phyloP scores from a whole-genome alignment of 2,329 filamentous ascomycete genomes.

The Emericellopsis cladophorae region DNA sequence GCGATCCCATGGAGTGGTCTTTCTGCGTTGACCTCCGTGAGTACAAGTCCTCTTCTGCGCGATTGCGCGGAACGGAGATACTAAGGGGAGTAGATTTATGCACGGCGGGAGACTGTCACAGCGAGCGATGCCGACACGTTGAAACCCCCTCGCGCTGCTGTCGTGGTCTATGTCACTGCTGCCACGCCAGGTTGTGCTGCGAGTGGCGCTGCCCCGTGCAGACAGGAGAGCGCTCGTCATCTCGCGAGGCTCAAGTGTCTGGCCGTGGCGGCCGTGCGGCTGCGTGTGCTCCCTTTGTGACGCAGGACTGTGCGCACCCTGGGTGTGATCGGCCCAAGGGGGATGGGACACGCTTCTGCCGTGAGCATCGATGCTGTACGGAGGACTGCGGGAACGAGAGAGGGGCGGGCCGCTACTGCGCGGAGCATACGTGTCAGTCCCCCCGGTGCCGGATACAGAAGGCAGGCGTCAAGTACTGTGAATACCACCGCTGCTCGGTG shows the following conservation, averaged over 20 bases:
- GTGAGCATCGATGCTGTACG: constrained; percentile 1
- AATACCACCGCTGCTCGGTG: background rate
- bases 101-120: constrained; percentile 9
- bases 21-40: constrained; percentile 14
- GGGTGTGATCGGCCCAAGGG: constrained; percentile 8
- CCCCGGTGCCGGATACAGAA: background rate
- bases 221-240: too few relatives aligned
- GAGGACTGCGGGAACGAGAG: background rate
- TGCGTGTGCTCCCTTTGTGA: too few relatives aligned
- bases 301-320: too few relatives aligned
- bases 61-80: too few relatives aligned
- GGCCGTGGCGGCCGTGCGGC: too few relatives aligned
- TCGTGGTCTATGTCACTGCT: constrained; percentile 11
- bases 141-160: constrained; percentile 12
- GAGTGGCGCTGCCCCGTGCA: constrained; percentile 5
- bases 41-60: background rate
- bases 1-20: constrained; percentile 4
- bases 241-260: too few relatives aligned
- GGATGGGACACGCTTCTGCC: constrained; percentile 6
- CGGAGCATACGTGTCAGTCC: constrained; percentile 1
- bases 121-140: constrained; percentile 6
- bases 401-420: constrained; percentile 9
- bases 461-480: constrained; percentile 1
- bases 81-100: constrained; percentile 13
- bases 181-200: constrained; percentile 10